phyloP scores from a whole-genome alignment of 768 basidiomycete genomes.

The Clitopilus passeckerianus region DNA sequence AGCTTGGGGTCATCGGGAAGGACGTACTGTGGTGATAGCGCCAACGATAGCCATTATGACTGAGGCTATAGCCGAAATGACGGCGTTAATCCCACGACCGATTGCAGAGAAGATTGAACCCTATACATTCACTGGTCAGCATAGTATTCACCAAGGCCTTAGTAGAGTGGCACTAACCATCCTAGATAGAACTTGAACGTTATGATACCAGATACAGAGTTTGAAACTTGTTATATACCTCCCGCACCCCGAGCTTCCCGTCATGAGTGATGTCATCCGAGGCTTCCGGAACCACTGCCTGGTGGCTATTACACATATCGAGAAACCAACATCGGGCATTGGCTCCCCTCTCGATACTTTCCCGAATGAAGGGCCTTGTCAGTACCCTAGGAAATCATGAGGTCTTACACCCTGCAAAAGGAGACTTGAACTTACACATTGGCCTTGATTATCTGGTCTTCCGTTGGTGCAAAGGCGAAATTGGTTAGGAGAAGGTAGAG shows the following conservation, averaged over 20 bases:
- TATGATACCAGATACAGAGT: background rate
- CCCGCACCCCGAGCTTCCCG: background rate
- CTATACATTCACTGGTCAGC: too few relatives aligned
- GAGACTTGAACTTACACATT: conserved; percentile 49
- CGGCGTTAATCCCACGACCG: conserved; percentile 46
- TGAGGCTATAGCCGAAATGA: conserved; percentile 52
- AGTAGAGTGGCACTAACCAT: background rate
- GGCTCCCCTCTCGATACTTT: conserved; percentile 52
- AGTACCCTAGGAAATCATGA: conserved; percentile 38
- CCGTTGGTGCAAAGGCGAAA: conserved; percentile 56
- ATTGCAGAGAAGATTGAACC: conserved; percentile 63
- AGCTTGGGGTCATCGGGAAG: background rate
- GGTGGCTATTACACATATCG: conserved; percentile 12
- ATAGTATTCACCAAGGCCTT: too few relatives aligned
- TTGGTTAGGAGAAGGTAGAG: conserved; percentile 63
- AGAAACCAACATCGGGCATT: conserved; percentile 54
- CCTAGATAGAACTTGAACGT: background rate
- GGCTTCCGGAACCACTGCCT: background rate
- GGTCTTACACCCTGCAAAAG: background rate
- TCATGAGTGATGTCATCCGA: background rate
- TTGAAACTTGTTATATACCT: background rate
- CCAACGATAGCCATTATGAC: conserved; percentile 53
- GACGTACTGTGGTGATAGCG: conserved; percentile 47
- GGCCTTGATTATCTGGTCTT: conserved; percentile 47
- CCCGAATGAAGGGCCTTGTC: conserved; percentile 57